Conservation (phyloP, 306 rosid genomes). For the Sicyos edulis region DNA sequence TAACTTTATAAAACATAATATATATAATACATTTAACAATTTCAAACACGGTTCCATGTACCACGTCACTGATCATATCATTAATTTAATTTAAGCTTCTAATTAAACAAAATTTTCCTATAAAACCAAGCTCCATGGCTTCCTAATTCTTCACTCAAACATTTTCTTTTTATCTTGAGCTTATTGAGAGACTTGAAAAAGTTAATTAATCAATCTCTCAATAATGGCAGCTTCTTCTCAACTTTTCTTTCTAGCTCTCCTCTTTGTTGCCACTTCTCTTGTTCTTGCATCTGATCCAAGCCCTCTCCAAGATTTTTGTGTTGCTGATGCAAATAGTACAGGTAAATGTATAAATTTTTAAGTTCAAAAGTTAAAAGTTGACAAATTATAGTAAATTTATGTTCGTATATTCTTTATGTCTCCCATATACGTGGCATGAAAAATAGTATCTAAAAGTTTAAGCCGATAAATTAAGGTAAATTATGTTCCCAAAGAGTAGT, state of each 20-base stretch:
- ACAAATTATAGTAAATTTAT: too few relatives aligned
- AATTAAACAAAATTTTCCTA: neutral
- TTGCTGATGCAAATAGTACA: conserved; percentile 24
- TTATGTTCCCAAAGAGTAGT: too few relatives aligned
- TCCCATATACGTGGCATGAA: too few relatives aligned
- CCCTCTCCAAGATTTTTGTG: conserved; percentile 47
- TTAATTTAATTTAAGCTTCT: neutral
- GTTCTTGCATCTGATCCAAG: conserved; percentile 23
- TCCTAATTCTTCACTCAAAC: neutral
- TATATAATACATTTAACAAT: neutral
- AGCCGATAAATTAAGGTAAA: too few relatives aligned
- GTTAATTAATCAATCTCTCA: neutral
- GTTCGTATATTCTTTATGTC: too few relatives aligned
- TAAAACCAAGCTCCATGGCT: neutral
- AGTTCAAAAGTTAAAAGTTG: too few relatives aligned
- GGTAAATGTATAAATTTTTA: conserved; percentile 9
- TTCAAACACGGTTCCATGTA: neutral
- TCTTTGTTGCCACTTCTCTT: conserved; percentile 4
- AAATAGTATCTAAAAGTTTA: too few relatives aligned
- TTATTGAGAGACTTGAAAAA: too few relatives aligned
- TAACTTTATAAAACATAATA: neutral
- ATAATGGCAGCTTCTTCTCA: conserved; percentile 26
- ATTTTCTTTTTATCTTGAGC: too few relatives aligned
- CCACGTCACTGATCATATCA: neutral
- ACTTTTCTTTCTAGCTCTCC: conserved; percentile 3